phyloP scores from a whole-genome alignment of 2,329 filamentous ascomycete genomes.

The Xylariaceae sp. region DNA sequence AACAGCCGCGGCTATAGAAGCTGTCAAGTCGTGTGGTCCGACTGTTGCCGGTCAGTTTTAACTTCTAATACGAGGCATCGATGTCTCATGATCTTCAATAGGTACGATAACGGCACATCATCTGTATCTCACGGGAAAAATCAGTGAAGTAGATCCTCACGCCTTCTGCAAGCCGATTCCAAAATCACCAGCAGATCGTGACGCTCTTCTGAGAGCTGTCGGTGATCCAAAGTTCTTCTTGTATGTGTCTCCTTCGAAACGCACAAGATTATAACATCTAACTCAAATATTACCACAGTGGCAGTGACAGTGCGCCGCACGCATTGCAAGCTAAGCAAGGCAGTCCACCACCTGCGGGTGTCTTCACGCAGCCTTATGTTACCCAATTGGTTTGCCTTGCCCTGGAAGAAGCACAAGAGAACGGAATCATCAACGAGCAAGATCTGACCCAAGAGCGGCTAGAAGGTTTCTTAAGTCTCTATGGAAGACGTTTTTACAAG shows the following conservation, averaged over 20 bases:
- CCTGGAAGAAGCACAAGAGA: slow-evolving; percentile 57
- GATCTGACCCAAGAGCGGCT: slow-evolving; percentile 54
- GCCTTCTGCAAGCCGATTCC: slow-evolving; percentile 77
- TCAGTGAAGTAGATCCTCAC: slow-evolving; percentile 56
- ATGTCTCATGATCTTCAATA: slow-evolving; percentile 9
- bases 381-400: slow-evolving; percentile 58
- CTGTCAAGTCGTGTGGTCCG: slow-evolving; percentile 71
- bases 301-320: slow-evolving; percentile 64
- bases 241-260: slow-evolving; percentile 18
- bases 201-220: slow-evolving; percentile 48
- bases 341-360: slow-evolving; percentile 58
- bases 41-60: slow-evolving; percentile 57
- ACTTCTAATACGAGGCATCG: neutral
- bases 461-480: slow-evolving; percentile 50
- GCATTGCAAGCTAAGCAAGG: slow-evolving; percentile 53
- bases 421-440: slow-evolving; percentile 46
- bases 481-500: slow-evolving; percentile 53
- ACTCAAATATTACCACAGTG: slow-evolving; percentile 27
- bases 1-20: slow-evolving; percentile 73
- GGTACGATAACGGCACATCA: slow-evolving; percentile 86
- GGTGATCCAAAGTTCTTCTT: slow-evolving; percentile 53
- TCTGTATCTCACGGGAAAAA: slow-evolving; percentile 73
- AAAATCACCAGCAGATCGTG: slow-evolving; percentile 64
- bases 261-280: slow-evolving; percentile 6
- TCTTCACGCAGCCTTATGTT: slow-evolving; percentile 65